phyloP scores from a whole-genome alignment of 129 eudicot genomes.

The Escallonia herrerae region DNA sequence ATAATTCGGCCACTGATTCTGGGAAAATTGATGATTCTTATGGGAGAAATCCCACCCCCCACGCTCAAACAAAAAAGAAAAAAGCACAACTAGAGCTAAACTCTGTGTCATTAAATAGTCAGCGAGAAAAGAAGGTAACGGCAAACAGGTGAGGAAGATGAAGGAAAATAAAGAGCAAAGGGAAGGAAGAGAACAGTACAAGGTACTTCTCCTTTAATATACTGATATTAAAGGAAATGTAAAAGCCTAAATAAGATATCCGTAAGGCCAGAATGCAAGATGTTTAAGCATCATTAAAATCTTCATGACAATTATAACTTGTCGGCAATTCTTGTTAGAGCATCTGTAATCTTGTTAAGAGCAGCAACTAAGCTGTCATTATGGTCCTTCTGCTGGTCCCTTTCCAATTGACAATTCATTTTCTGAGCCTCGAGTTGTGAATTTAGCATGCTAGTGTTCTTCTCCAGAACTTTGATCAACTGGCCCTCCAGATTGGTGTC shows the following conservation, averaged over 20 bases:
- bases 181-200: neutral
- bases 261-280: too few species aligned
- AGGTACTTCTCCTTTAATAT: too few species aligned
- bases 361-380: constrained; percentile 47
- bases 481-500: constrained; percentile 31
- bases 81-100: too few species aligned
- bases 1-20: too few species aligned
- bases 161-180: neutral
- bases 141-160: neutral
- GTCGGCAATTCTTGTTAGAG: constrained; percentile 56
- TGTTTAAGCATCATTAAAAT: too few species aligned
- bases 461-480: constrained; percentile 48
- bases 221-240: too few species aligned
- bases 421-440: constrained; percentile 55
- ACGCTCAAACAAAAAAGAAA: too few species aligned
- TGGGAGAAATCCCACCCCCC: too few species aligned
- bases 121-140: neutral
- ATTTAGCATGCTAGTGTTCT: constrained; percentile 32
- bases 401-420: constrained; percentile 37
- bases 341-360: constrained; percentile 56
- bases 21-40: too few species aligned
- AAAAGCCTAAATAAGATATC: too few species aligned
- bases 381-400: constrained; percentile 56
- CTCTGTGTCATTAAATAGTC: neutral
- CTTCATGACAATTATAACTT: constrained; percentile 27